Evolutionary conservation across 2,329 filamentous ascomycete genomes (phyloP).

Genomic region (Arthrobotrys sinensis): DNA sequence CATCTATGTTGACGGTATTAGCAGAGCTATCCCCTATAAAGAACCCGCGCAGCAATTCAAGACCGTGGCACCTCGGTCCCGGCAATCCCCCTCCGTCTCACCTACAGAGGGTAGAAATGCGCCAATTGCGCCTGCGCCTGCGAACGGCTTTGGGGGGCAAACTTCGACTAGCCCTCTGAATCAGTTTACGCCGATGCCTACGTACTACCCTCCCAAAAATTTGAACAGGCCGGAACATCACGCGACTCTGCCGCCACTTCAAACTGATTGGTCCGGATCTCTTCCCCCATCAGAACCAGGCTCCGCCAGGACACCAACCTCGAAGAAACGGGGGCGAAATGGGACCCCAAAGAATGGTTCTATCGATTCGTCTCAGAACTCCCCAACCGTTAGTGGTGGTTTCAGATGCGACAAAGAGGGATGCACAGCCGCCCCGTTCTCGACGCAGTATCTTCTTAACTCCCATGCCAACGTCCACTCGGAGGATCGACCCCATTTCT

Average conservation of each 20-base stretch:
- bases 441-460: constrained; percentile 81
- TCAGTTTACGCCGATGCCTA: constrained; percentile 17
- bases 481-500: constrained; percentile 77
- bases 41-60: constrained; percentile 44
- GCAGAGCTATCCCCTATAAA: constrained; percentile 40
- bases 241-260: constrained; percentile 46
- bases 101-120: constrained; percentile 48
- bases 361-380: constrained; percentile 55
- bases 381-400: constrained; percentile 55
- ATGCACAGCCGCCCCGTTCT: constrained; percentile 81
- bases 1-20: constrained; percentile 37
- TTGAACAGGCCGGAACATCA: constrained; percentile 48
- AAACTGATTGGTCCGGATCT: constrained; percentile 49
- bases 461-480: constrained; percentile 83
- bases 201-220: constrained; percentile 50
- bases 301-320: constrained; percentile 55
- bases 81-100: constrained; percentile 44
- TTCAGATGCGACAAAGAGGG: constrained; percentile 69
- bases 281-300: constrained; percentile 38
- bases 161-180: constrained; percentile 36
- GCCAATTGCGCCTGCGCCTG: constrained; percentile 46
- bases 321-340: constrained; percentile 54
- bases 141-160: constrained; percentile 36
- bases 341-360: constrained; percentile 55
- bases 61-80: constrained; percentile 33